Evolutionary conservation across 345 rosid genomes (phyloP), one percentile per base, ranked within the genome.

Genomic region (Triadica sebifera): DNA sequence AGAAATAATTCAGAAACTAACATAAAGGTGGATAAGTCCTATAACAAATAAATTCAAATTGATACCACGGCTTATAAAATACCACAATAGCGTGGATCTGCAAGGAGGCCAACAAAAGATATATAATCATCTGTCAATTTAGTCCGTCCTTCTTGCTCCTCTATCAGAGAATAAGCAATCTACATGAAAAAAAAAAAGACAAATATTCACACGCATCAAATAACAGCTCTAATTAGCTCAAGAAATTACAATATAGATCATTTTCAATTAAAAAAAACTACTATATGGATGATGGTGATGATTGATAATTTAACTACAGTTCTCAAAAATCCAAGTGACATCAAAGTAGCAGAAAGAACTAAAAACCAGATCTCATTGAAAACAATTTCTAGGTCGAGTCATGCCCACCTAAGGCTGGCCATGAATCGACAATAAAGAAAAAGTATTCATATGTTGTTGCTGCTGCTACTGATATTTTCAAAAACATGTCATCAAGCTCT

Each of bases 11-110:
- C 49, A 69, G 63, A 58, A 62, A 74, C 70, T 66, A 72, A 59
- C 46, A 77, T 49, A 49, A 76, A 51, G 34, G 8, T 67, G 1
- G 1, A 69, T 12, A 19, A 50, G 45, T 65, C 70, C 67, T 8
- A 43, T 66, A 84, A 76, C 60, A 61, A 63, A 19, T 56, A 70
- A 74, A 81, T 67, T 58, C 68, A 74, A 81, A 78, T 57, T 70
- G 50, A 80, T 81, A 79, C 84, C 83, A 80, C 73, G 77, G 53
- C 74, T 75, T 76, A 81, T 76, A 84, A 81, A 66, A 79, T 94
- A 94, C 97, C 98, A 80, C 97, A 90, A 86, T 91, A 94, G 75
- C 93, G 87, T 84, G 97, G 93, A 87, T 94, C 98, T 43, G 97
- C 98, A 62, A 94, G 97, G 70, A 94, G 95, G 67, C 90, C 82